Conservation (phyloP, 306 rosid species). For the Rosa persica region DNA sequence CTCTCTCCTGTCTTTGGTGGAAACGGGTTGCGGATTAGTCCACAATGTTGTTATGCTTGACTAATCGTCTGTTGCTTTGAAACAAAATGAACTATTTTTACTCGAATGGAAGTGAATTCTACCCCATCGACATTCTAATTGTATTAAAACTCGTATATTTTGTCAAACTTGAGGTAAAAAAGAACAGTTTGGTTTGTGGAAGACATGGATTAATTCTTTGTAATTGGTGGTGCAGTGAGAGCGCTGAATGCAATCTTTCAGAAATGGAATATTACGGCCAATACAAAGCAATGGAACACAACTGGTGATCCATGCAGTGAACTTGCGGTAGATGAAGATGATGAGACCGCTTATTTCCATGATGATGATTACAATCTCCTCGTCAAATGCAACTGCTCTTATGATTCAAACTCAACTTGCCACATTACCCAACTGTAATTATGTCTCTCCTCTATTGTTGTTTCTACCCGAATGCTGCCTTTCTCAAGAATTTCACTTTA, state of each 20-base stretch:
- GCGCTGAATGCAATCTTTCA: conserved; percentile 57
- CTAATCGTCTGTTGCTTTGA: background rate
- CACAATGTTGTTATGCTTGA: background rate
- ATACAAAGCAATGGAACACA: conserved; percentile 48
- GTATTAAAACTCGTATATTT: background rate
- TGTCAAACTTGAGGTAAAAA: background rate
- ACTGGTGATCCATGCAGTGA: conserved; percentile 76
- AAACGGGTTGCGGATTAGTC: background rate
- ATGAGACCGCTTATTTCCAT: background rate
- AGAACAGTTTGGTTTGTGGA: background rate
- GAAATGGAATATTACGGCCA: conserved; percentile 43
- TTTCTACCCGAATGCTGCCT: background rate
- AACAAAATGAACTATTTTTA: background rate
- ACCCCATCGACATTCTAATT: background rate
- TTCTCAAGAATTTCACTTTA: conserved; percentile 1
- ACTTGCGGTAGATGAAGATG: conserved; percentile 34
- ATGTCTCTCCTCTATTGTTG: conserved; percentile 11
- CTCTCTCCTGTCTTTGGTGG: background rate
- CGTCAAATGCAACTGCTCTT: conserved; percentile 64
- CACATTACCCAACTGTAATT: conserved; percentile 56
- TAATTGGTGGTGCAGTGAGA: conserved; percentile 43
- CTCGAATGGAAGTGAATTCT: background rate
- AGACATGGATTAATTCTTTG: background rate
- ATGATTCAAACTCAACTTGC: conserved; percentile 37
- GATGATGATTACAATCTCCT: conserved; percentile 39